A percentile compares a stretch with the other conserved stretches of the same genome.
Conservation (phyloP, 1,284 basidiomycete genomes). For the Cutaneotrichosporon mucoides region DNA sequence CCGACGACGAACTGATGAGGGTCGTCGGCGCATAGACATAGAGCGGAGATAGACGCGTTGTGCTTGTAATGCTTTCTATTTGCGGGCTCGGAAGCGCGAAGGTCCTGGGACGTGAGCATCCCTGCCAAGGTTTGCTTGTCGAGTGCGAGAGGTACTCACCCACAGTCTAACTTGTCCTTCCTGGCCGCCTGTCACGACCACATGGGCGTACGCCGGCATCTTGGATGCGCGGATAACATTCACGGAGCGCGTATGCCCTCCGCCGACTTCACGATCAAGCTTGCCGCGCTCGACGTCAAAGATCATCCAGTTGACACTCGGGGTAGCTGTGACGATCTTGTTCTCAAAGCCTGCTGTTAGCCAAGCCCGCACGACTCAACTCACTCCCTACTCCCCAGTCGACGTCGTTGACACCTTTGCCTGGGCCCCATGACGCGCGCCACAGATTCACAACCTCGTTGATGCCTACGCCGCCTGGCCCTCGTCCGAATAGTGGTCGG, state of each 20-base stretch:
- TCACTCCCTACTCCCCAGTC: constrained; percentile 73
- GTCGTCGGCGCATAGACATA: constrained; percentile 66
- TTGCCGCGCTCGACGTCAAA: constrained; percentile 76
- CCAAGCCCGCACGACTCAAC: constrained; percentile 26
- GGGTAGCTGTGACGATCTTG: constrained; percentile 76
- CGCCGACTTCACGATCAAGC: constrained; percentile 63
- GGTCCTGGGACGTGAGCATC: constrained; percentile 55
- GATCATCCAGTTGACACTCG: constrained; percentile 77
- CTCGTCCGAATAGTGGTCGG: constrained; percentile 25
- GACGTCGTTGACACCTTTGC: constrained; percentile 56
- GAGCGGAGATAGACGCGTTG: constrained; percentile 63
- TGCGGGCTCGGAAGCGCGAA: constrained; percentile 65
- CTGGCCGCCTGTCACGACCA: constrained; percentile 74
- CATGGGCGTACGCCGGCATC: constrained; percentile 60
- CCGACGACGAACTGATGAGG: constrained; percentile 70
- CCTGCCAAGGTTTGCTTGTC: neutral
- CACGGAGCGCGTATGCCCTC: constrained; percentile 71
- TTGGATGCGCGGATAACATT: constrained; percentile 59
- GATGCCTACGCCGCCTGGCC: constrained; percentile 38
- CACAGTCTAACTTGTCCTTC: constrained; percentile 78
- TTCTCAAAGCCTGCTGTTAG: constrained; percentile 59
- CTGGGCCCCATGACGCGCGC: constrained; percentile 40
- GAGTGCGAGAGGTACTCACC: constrained; percentile 53
- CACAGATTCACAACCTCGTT: constrained; percentile 47
- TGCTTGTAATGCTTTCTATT: constrained; percentile 66